Conservation (phyloP, 495 filamentous ascomycete species). For the Parathielavia appendiculata region DNA sequence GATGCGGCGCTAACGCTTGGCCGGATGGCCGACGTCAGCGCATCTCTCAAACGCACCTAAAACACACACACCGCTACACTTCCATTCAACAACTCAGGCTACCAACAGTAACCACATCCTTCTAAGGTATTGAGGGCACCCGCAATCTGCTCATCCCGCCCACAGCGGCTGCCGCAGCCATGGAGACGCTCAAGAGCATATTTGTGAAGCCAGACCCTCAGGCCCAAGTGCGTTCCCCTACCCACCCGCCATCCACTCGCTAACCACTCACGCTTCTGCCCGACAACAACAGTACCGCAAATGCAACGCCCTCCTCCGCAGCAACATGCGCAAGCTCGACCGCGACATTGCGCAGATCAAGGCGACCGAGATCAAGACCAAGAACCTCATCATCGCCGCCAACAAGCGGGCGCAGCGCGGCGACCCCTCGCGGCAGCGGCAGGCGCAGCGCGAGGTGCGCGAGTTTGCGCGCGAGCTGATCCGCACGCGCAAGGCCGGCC, state of each 20-base stretch:
- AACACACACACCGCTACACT: background rate
- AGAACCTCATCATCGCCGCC: constrained; percentile 73
- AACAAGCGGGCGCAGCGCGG: constrained; percentile 66
- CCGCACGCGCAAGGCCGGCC: constrained; percentile 66
- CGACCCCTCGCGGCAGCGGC: constrained; percentile 66
- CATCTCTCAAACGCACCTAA: background rate
- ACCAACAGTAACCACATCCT: too few species aligned
- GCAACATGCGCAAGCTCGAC: constrained; percentile 90
- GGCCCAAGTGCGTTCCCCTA: constrained; percentile 59
- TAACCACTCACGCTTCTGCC: constrained; percentile 11
- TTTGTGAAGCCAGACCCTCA: constrained; percentile 92
- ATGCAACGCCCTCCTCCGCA: constrained; percentile 86
- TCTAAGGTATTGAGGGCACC: background rate
- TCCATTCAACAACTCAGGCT: background rate
- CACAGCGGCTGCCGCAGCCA: constrained; percentile 36
- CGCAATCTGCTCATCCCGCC: background rate
- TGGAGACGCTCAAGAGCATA: constrained; percentile 82
- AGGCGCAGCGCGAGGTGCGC: constrained; percentile 72
- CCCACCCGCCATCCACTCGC: background rate
- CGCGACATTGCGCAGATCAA: constrained; percentile 80
- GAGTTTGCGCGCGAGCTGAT: constrained; percentile 85
- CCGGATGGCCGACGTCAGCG: constrained; percentile 10
- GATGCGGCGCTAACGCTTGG: constrained; percentile 20
- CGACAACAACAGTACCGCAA: constrained; percentile 69
- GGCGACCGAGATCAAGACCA: constrained; percentile 73